Conservation (phyloP, 2,329 filamentous ascomycete genomes). For the Colletotrichum noveboracense region DNA sequence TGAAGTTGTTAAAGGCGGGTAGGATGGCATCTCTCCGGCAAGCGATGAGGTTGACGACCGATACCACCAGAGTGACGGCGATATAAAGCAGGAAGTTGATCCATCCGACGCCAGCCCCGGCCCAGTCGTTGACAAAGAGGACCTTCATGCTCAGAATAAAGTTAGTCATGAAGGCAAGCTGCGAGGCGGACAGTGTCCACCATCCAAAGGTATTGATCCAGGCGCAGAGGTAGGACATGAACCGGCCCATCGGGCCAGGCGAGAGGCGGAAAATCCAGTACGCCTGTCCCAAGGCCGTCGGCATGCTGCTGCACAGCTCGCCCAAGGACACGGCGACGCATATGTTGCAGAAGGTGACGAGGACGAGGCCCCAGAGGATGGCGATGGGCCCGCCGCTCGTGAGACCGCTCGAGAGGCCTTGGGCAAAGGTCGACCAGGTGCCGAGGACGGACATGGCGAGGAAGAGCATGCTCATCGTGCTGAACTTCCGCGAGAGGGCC, state of each 20-base stretch:
- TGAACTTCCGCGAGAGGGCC: slow-evolving; percentile 51
- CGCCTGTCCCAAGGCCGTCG: slow-evolving; percentile 63
- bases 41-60: slow-evolving; percentile 53
- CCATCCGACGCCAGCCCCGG: slow-evolving; percentile 50
- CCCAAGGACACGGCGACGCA: slow-evolving; percentile 61
- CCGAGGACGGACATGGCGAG: slow-evolving; percentile 62
- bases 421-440: slow-evolving; percentile 63
- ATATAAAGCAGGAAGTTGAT: slow-evolving; percentile 61
- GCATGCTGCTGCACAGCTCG: slow-evolving; percentile 63
- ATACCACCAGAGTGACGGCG: slow-evolving; percentile 51
- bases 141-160: slow-evolving; percentile 61
- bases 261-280: slow-evolving; percentile 58
- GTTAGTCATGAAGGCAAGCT: slow-evolving; percentile 63
- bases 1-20: slow-evolving; percentile 60
- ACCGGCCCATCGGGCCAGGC: slow-evolving; percentile 46
- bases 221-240: slow-evolving; percentile 60
- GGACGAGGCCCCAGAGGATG: slow-evolving; percentile 59
- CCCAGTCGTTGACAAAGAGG: slow-evolving; percentile 55
- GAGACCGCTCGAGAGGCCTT: slow-evolving; percentile 48
- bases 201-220: slow-evolving; percentile 67
- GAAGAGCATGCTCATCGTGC: slow-evolving; percentile 60
- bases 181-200: slow-evolving; percentile 61
- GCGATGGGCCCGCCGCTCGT: slow-evolving; percentile 57
- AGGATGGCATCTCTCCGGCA: slow-evolving; percentile 53
- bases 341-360: slow-evolving; percentile 56